Conservation (phyloP, 768 basidiomycete species). For the Phallus indusiatus region DNA sequence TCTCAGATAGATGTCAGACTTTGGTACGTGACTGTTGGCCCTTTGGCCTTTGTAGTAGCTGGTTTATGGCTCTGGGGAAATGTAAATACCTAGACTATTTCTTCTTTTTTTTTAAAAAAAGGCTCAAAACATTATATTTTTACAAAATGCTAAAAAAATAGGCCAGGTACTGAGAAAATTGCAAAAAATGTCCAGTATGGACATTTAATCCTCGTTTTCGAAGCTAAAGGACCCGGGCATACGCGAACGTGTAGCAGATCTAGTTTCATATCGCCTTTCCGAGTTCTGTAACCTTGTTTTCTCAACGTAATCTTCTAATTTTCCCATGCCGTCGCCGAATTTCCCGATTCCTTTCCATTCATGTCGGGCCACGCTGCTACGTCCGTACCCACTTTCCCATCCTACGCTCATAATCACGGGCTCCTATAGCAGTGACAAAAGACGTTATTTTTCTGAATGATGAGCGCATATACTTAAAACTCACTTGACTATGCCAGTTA, state of each 20-base stretch:
- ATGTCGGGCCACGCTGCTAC: conserved; percentile 81
- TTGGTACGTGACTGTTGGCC: neutral
- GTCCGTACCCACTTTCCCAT: conserved; percentile 57
- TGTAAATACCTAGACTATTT: neutral
- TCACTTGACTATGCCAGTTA: conserved; percentile 83
- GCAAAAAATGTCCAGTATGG: neutral
- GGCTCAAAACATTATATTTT: neutral
- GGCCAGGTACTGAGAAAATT: neutral
- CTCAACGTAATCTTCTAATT: conserved; percentile 69
- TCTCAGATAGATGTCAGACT: neutral
- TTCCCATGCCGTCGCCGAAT: conserved; percentile 35
- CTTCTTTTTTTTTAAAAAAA: no score
- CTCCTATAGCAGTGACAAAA: conserved; percentile 36
- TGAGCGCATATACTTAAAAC: conserved; percentile 3
- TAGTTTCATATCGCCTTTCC: conserved; percentile 13
- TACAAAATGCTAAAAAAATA: neutral
- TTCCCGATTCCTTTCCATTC: conserved; percentile 93
- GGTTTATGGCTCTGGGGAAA: conserved; percentile 3
- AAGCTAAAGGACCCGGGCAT: conserved; percentile 3
- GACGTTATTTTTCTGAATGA: neutral
- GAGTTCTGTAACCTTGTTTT: conserved; percentile 31
- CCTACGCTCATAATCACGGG: conserved; percentile 88
- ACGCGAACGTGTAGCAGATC: neutral
- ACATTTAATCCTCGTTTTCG: neutral
- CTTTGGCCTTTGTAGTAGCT: neutral